Evolutionary conservation across 305 asterid species (phyloP), one percentile per base, ranked within the genome.

Genomic region (Ruellia speciosa): DNA sequence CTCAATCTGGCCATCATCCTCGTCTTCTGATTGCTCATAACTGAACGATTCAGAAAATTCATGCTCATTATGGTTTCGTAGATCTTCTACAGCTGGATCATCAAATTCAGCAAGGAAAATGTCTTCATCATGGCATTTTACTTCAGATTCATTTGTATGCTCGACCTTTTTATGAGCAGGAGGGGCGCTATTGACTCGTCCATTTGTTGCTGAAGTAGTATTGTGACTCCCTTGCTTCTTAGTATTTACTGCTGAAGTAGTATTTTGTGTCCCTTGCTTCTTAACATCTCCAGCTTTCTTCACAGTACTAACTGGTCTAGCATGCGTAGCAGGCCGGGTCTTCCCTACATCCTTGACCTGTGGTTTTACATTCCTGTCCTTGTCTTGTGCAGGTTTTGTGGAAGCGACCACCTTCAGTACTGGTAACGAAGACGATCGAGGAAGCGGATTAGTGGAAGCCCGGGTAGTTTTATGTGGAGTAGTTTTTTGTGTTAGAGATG

Each of bases 221-320:
- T 18, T 47, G 58, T 47, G 64, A 14, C 14, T 39, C 28, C 56
- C 82, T 53, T 68, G 60, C 64, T 75, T 77, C 71, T 67, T 78
- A 14, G 12, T 46, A 35, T n/a, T 24, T 0, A 3, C 18, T 54
- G 63, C 52, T 28, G 65, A 37, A 51, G 66, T 7, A 49, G 49
- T 59, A 40, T 18, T 50, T 62, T 43, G 64, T 13, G 14, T 39
- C 28, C 56, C 82, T 49, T 66, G 60, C 66, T 75, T 77, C 70
- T 67, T 78, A 14, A 14, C 48, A 35, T n/a, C 24, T 64, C 55
- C 3, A 13, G 7, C 49, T 12, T 56, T 77, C 67, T 70, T 78
- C 9, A 31, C 59, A 40, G 39, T 54, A 45, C 54, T 7, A 37
- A 37, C 41, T 7, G 41, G 41, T 10, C 41, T 37, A 37, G 37